phyloP scores from a whole-genome alignment of 495 filamentous ascomycete genomes.

The Neurospora tetraspora region DNA sequence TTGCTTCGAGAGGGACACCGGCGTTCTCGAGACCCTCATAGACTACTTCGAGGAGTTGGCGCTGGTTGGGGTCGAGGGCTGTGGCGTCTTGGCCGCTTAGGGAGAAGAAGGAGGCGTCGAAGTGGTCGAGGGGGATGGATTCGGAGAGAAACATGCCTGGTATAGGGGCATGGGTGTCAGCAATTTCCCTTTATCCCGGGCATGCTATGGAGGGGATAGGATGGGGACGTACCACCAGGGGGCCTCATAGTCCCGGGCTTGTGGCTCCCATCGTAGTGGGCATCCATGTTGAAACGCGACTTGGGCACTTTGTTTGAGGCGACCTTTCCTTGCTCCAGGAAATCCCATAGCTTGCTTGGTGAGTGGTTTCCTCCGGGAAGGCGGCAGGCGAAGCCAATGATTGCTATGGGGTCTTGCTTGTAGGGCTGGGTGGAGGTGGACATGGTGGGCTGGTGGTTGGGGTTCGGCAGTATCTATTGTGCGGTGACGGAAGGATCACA shows the following conservation, averaged over 20 bases:
- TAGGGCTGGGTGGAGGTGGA: too few species aligned
- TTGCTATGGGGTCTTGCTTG: conserved; percentile 11
- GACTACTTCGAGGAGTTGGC: conserved; percentile 43
- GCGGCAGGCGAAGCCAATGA: conserved; percentile 15
- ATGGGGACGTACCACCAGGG: conserved; percentile 6
- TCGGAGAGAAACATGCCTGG: background rate
- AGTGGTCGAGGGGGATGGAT: background rate
- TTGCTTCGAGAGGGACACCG: conserved; percentile 59
- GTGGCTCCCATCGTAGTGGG: conserved; percentile 9
- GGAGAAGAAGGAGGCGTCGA: conserved; percentile 11
- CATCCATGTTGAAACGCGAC: conserved; percentile 6
- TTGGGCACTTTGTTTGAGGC: conserved; percentile 2
- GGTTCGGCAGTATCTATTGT: too few species aligned
- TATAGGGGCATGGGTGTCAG: too few species aligned
- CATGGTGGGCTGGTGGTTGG: background rate
- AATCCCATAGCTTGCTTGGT: conserved; percentile 12
- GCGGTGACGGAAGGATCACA: too few species aligned
- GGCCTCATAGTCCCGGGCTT: conserved; percentile 9
- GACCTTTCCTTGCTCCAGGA: conserved; percentile 5
- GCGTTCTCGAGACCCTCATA: conserved; percentile 75
- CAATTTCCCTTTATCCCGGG: too few species aligned
- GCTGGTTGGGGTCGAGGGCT: conserved; percentile 57
- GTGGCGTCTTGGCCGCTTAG: background rate
- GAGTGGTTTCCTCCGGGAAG: conserved; percentile 11
- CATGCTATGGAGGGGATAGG: too few species aligned